A percentile compares a stretch with the other conserved stretches of the same genome.
These are phyloP conservation scores for Silybum marianum DNA, from an alignment of 129 eudicot genomes.

Conservation along the genomic window DNA sequence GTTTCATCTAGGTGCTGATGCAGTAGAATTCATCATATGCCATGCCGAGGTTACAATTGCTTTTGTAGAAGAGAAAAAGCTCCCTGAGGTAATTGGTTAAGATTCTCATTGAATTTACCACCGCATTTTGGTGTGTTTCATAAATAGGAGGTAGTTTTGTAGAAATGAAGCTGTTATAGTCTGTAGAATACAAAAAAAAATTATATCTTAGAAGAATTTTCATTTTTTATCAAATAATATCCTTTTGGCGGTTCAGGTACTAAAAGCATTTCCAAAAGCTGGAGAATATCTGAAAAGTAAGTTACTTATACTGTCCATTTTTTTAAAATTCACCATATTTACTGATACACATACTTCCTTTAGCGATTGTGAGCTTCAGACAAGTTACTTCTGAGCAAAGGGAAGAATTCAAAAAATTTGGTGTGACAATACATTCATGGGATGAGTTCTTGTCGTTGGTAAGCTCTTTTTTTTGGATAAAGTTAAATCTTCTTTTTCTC, in stretches of 20 bases:
- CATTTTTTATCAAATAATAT: slow-evolving; percentile 9
- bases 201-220: not conserved
- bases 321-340: not conserved
- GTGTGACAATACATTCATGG: slow-evolving; percentile 71
- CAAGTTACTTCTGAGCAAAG: slow-evolving; percentile 62
- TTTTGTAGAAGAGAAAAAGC: slow-evolving; percentile 80
- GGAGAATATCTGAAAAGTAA: slow-evolving; percentile 78
- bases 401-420: slow-evolving; percentile 67
- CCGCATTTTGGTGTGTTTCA: not conserved
- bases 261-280: slow-evolving; percentile 71
- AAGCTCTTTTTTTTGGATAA: slow-evolving; percentile 27
- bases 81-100: slow-evolving; percentile 65
- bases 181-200: not conserved
- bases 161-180: not conserved
- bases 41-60: slow-evolving; percentile 86
- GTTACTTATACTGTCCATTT: slow-evolving; percentile 32
- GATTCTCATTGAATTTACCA: not conserved
- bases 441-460: slow-evolving; percentile 80
- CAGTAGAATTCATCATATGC: slow-evolving; percentile 82
- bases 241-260: slow-evolving; percentile 52
- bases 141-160: not conserved
- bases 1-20: slow-evolving; percentile 72
- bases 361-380: slow-evolving; percentile 96
- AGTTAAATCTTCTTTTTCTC: not conserved
- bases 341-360: slow-evolving; percentile 10